phyloP scores from a whole-genome alignment of 2,329 filamentous ascomycete species.

The Fusarium buharicum region DNA sequence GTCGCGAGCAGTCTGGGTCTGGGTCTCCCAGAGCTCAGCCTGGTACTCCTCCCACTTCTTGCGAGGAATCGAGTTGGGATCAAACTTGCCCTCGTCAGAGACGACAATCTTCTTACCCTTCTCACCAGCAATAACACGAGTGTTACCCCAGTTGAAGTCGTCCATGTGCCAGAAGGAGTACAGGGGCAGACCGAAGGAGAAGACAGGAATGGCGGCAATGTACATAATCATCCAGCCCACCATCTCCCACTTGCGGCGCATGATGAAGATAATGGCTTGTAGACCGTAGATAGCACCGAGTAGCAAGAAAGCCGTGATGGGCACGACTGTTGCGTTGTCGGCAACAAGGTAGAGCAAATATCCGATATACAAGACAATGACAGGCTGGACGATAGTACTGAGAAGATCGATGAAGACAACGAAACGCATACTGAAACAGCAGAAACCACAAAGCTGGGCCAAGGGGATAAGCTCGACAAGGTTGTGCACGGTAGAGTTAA shows the following conservation, averaged over 20 bases:
- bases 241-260: slow-evolving; percentile 99
- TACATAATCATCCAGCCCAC: slow-evolving; percentile 99
- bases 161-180: slow-evolving; percentile 99
- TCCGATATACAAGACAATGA: slow-evolving; percentile 87
- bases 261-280: slow-evolving; percentile 95
- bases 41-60: slow-evolving; percentile 99
- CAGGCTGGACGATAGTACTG: slow-evolving; percentile 90
- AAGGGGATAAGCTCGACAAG: slow-evolving; percentile 94
- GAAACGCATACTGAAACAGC: slow-evolving; percentile 99
- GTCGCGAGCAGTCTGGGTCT: slow-evolving; percentile 84
- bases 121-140: slow-evolving; percentile 94
- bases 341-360: slow-evolving; percentile 85
- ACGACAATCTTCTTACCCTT: slow-evolving; percentile 92
- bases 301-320: slow-evolving; percentile 87
- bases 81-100: slow-evolving; percentile 97
- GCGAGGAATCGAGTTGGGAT: slow-evolving; percentile 88
- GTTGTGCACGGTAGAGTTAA: slow-evolving; percentile 99
- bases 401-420: slow-evolving; percentile 94
- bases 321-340: slow-evolving; percentile 71
- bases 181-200: slow-evolving; percentile 87
- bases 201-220: slow-evolving; percentile 88
- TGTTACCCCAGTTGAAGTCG: slow-evolving; percentile 99
- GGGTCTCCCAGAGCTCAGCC: slow-evolving; percentile 94
- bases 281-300: slow-evolving; percentile 97
- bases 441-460: slow-evolving; percentile 96